Base-by-base conservation (phyloP, 2,329 filamentous ascomycete genomes). In the Colletotrichum shisoi region DNA sequence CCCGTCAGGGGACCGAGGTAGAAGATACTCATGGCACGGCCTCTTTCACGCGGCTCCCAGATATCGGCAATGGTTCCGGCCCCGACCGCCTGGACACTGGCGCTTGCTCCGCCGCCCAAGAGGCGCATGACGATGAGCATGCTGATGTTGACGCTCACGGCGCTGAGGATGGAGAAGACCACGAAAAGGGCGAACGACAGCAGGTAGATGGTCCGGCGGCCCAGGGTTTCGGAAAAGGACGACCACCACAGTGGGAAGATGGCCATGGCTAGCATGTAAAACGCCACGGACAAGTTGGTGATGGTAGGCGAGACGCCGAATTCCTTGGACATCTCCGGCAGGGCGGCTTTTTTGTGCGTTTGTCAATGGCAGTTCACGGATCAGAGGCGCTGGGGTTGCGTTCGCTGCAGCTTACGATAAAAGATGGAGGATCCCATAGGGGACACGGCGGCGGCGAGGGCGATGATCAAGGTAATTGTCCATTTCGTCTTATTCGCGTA, bases 161-260 rank as follows among this genome's bases (percentile, higher is more conserved):
- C 92, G 58, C 86, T 87, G 46, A 92, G 80, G 17, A 91, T 79
- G 58, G 88, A 89, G 78, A 91, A 94, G 45, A 94, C 69, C 61
- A 89, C 80, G 73, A 92, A 94, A 15, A 94, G 79, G 24, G 83
- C 75, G 75, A 95, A 95, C 0, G 91, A 93, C 40, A 85, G 78
- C 39, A 96, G 78, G 75, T 94, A 95, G 71, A 96, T 90, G n/a
- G 87, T 89, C 24, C 92, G 86, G 46, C 92, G 86, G 13, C 92
- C 92, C 1, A 87, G 78, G 1, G 82, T 82, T 72, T 95, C 92
- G 9, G 90, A 92, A 73, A 95, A 93, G 1, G 89, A 89, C 1
- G 90, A 92, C 91, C 91, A 95, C 92, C 92, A 95, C 0, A 96
- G 82, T 0, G 92, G 92, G 71, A 93, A 94, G 51, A 95, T 92